Evolutionary conservation across 768 basidiomycete species (phyloP).

Genomic region (Leucogyrophana mollusca): DNA sequence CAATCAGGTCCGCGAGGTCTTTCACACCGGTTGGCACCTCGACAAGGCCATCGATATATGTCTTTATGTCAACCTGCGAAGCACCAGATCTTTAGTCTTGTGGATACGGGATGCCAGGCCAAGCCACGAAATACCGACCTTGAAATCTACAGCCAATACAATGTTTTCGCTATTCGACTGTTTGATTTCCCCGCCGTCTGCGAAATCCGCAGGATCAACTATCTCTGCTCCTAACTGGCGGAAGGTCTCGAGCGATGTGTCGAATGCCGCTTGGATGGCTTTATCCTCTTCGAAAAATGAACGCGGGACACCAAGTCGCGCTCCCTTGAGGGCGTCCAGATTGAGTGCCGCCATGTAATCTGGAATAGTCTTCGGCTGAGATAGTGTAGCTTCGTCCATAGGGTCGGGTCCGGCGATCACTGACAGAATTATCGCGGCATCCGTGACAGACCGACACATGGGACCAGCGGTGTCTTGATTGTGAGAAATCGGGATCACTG

Average conservation of each 20-base stretch:
- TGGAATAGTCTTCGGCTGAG: conserved; percentile 48
- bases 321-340: conserved; percentile 41
- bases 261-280: conserved; percentile 33
- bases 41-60: conserved; percentile 44
- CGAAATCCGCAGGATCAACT: conserved; percentile 63
- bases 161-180: conserved; percentile 49
- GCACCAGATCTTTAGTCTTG: not conserved
- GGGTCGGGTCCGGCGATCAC: conserved; percentile 45
- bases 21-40: conserved; percentile 60
- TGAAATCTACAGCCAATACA: conserved; percentile 58
- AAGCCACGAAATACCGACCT: conserved; percentile 29
- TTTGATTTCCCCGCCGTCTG: conserved; percentile 48
- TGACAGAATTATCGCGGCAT: conserved; percentile 36
- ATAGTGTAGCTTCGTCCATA: conserved; percentile 38
- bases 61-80: conserved; percentile 24
- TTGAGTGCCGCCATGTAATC: conserved; percentile 55
- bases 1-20: conserved; percentile 56
- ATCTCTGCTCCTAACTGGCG: conserved; percentile 38
- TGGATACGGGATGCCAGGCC: not conserved
- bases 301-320: conserved; percentile 45
- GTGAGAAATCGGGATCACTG: conserved; percentile 44
- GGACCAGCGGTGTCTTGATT: conserved; percentile 42
- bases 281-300: conserved; percentile 23
- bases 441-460: conserved; percentile 36
- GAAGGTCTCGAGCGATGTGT: conserved; percentile 36